Evolutionary conservation across 2,329 filamentous ascomycete genomes (phyloP).

Genomic region (Plectosphaerella cucumerina): DNA sequence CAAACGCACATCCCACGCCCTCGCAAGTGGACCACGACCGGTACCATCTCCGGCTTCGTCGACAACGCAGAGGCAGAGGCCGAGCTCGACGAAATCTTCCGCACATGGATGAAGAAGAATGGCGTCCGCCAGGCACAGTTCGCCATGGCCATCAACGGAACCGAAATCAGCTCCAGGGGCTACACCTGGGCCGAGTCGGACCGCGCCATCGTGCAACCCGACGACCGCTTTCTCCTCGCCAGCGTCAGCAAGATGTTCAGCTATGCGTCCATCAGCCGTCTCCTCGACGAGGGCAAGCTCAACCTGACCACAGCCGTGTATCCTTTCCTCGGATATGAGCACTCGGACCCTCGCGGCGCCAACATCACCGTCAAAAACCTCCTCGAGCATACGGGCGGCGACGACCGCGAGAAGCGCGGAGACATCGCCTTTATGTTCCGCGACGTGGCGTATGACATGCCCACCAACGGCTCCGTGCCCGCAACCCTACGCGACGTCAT

Average conservation of each 20-base stretch:
- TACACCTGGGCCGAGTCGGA: slow-evolving; percentile 13
- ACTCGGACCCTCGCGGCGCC: slow-evolving; percentile 4
- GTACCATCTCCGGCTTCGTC: slow-evolving; percentile 5
- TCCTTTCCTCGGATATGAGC: slow-evolving; percentile 6
- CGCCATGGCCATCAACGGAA: slow-evolving; percentile 5
- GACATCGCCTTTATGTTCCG: slow-evolving; percentile 10
- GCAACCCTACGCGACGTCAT: slow-evolving; percentile 13
- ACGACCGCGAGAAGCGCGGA: slow-evolving; percentile 3
- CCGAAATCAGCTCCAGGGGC: slow-evolving; percentile 7
- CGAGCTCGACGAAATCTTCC: slow-evolving; percentile 3
- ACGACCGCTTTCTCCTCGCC: slow-evolving; percentile 11
- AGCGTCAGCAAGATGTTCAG: slow-evolving; percentile 14
- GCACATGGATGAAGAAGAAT: slow-evolving; percentile 10
- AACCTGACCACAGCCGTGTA: slow-evolving; percentile 5
- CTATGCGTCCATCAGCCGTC: slow-evolving; percentile 9
- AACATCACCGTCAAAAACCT: slow-evolving; percentile 12
- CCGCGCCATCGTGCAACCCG: slow-evolving; percentile 5
- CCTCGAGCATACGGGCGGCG: slow-evolving; percentile 6
- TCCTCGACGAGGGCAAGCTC: slow-evolving; percentile 8
- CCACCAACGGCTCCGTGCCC: slow-evolving; percentile 3
- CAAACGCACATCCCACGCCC: slow-evolving; percentile 3
- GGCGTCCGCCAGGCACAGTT: slow-evolving; percentile 13
- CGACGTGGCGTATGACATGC: neutral
- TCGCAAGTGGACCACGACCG: slow-evolving; percentile 8
- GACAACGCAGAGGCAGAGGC: neutral